Percentiles rank a stretch among this genome's conserved stretches.
Conservation (phyloP, 345 rosid genomes). For the Salix purpurea region DNA sequence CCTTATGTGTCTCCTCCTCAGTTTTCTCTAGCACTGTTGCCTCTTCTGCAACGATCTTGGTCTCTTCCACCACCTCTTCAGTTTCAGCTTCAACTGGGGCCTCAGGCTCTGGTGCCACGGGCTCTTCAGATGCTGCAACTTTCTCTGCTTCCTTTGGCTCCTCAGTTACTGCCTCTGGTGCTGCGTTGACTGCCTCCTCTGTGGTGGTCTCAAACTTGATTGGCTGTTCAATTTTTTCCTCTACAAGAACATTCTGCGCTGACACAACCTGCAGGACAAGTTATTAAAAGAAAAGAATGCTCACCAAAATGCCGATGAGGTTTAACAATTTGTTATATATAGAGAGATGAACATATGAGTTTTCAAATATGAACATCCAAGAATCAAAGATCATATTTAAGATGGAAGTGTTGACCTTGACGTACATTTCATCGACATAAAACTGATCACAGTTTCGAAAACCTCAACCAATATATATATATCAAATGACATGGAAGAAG, state of each 20-base stretch:
- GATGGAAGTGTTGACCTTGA: too few relatives aligned
- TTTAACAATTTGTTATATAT: neutral
- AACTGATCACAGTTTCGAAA: neutral
- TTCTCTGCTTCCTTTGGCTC: slow-evolving; percentile 10
- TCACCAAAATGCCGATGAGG: neutral
- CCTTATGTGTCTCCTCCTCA: slow-evolving; percentile 28
- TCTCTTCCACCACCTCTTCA: slow-evolving; percentile 28
- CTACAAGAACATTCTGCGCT: slow-evolving; percentile 33
- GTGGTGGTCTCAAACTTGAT: slow-evolving; percentile 18
- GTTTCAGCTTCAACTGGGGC: slow-evolving; percentile 23
- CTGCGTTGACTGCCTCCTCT: slow-evolving; percentile 20
- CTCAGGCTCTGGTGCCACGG: neutral
- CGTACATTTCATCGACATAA: neutral
- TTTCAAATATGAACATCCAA: neutral
- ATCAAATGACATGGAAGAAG: too few relatives aligned
- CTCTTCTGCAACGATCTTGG: slow-evolving; percentile 32
- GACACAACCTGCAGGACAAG: slow-evolving; percentile 44
- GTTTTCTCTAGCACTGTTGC: slow-evolving; percentile 20
- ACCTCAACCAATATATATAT: neutral
- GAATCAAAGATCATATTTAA: neutral
- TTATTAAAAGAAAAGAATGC: neutral
- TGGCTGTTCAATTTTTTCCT: slow-evolving; percentile 37
- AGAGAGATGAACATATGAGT: neutral
- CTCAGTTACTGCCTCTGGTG: neutral
- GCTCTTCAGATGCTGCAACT: slow-evolving; percentile 1